These are phyloP conservation scores for Tilletia caries DNA, from an alignment of 1,284 basidiomycete genomes.

Conservation along the genomic window DNA sequence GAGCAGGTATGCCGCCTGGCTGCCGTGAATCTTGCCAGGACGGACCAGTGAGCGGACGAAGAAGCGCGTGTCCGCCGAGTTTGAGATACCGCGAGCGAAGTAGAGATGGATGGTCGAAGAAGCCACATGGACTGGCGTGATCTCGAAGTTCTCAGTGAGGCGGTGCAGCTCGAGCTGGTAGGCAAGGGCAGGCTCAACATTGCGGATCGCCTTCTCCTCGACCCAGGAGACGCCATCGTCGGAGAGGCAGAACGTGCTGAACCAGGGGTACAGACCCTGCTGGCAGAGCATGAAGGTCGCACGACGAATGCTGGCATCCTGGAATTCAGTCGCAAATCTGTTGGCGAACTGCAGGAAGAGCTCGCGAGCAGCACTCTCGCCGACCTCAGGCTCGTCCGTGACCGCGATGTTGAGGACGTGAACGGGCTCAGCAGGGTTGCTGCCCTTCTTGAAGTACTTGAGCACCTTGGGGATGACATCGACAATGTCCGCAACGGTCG, in stretches of 20 bases:
- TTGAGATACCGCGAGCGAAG: slow-evolving; percentile 89
- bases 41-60: slow-evolving; percentile 95
- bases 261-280: slow-evolving; percentile 85
- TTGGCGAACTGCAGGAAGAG: slow-evolving; percentile 74
- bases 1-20: slow-evolving; percentile 93
- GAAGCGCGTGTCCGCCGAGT: slow-evolving; percentile 94
- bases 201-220: slow-evolving; percentile 94
- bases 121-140: slow-evolving; percentile 70
- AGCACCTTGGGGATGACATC: slow-evolving; percentile 41
- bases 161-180: slow-evolving; percentile 97
- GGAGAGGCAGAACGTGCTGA: slow-evolving; percentile 75
- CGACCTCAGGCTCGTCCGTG: slow-evolving; percentile 66
- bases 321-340: slow-evolving; percentile 65
- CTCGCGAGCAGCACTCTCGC: slow-evolving; percentile 75
- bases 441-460: slow-evolving; percentile 36
- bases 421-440: slow-evolving; percentile 28
- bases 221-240: slow-evolving; percentile 70
- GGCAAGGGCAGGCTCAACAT: slow-evolving; percentile 96
- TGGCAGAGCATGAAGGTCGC: slow-evolving; percentile 89
- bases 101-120: slow-evolving; percentile 75
- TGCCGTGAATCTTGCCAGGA: slow-evolving; percentile 78
- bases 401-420: slow-evolving; percentile 73
- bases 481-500: slow-evolving; percentile 35
- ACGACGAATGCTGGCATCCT: slow-evolving; percentile 78
- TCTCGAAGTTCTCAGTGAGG: slow-evolving; percentile 85